Evolutionary conservation across 2,329 filamentous ascomycete species (phyloP).

Genomic region (Byssochlamys sp.): DNA sequence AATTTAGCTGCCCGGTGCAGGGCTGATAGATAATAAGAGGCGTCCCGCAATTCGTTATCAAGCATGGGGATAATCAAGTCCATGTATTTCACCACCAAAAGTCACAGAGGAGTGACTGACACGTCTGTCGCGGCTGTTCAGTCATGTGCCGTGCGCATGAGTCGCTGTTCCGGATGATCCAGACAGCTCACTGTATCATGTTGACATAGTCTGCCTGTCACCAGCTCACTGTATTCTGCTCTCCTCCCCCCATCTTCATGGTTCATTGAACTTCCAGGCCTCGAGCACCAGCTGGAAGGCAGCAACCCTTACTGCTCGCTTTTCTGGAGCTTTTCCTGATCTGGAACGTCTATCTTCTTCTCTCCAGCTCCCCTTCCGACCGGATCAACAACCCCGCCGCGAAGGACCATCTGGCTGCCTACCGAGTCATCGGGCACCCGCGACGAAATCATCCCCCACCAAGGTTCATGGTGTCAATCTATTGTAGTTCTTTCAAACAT

Average conservation of each 20-base stretch:
- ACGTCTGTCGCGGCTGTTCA: not conserved
- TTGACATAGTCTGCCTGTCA: constrained; percentile 4
- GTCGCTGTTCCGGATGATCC: constrained; percentile 2
- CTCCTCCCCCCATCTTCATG: not conserved
- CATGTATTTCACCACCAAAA: not conserved
- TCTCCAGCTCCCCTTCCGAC: not conserved
- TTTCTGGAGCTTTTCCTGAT: not conserved
- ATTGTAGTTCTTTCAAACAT: not conserved
- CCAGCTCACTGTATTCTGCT: not conserved
- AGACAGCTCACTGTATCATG: not conserved
- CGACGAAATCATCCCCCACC: not conserved
- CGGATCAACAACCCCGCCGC: not conserved
- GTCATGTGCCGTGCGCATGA: constrained; percentile 7
- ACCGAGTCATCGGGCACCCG: constrained; percentile 3
- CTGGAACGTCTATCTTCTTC: not conserved
- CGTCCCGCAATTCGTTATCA: constrained; percentile 4
- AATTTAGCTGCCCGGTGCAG: not conserved
- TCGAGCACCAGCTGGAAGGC: not conserved
- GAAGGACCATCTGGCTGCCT: not conserved
- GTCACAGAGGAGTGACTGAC: not conserved
- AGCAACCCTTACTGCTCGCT: not conserved
- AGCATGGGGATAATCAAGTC: not conserved
- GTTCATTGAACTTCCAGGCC: not conserved
- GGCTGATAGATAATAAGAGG: constrained; percentile 1
- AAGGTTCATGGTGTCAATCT: not conserved